Base-by-base conservation (phyloP, 306 rosid genomes). In the Rosa lucieae region DNA sequence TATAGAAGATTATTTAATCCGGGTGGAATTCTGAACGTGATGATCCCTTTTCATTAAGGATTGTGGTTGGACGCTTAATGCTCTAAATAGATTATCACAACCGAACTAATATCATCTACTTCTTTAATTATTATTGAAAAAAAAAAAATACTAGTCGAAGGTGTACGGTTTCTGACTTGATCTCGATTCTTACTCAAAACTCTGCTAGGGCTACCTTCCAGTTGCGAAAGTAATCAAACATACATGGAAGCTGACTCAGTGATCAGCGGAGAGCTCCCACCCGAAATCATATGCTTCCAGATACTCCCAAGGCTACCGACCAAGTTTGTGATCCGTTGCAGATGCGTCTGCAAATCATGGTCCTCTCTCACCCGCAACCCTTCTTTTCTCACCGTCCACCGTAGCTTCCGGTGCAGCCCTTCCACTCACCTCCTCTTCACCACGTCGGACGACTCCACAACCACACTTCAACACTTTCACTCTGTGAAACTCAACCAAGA, bases 271-370 rank as follows among this genome's bases (percentile, higher is more conserved):
- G 51, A 10, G 49, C 72, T 67, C 18, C 72, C 72, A 42, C 20
- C 2, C 43, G 43, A 71, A 11, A 23, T 46, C 76, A 29, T 53
- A 29, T 10, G 3, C 23, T 55, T 18, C 5, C 61, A 18, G 26
- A 55, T 55, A 56, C 29, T 56, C 5, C 11, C 63, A 58, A 58
- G 68, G 68, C 78, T 74, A 3, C 53, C 68, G 4, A 32, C 37
- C 21, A 37, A 52, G 77, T 53, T 21, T 0, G 37, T 39, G 49
- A 3, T 74, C 67, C 55, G 56, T 9, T 70, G 32, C 14, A 46
- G n/a, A n/a, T 20, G 42, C 68, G 69, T 74, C 18, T 42, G 55
- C 42, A 74, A 74, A 49, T 6, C 53, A n/a, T 74, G 43, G 55
- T 40, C 37, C 52, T 58, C 56, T 42, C 53, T 42, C 20, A 37